These are phyloP conservation scores for Xylaria cubensis DNA, from an alignment of 495 filamentous ascomycete species.

Conservation along the genomic window DNA sequence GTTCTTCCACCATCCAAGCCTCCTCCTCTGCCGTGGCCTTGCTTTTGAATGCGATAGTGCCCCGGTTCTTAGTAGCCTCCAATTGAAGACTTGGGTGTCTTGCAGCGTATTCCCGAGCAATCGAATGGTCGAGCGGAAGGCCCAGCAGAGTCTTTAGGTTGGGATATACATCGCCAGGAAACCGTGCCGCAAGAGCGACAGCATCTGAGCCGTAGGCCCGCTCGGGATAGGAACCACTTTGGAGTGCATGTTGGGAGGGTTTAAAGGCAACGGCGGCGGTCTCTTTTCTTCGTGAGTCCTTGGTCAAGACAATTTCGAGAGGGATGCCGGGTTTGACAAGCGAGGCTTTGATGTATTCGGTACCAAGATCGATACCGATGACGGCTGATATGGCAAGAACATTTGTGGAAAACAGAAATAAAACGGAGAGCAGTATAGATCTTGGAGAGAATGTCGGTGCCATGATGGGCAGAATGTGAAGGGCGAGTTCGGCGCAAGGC, in stretches of 20 bases:
- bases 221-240: constrained; percentile 76
- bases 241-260: constrained; percentile 65
- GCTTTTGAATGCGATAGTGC: constrained; percentile 79
- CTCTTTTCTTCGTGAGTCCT: constrained; percentile 97
- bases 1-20: constrained; percentile 86
- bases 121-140: constrained; percentile 65
- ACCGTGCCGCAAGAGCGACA: constrained; percentile 81
- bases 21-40: constrained; percentile 65
- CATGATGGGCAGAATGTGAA: constrained; percentile 46
- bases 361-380: constrained; percentile 91
- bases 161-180: constrained; percentile 90
- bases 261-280: constrained; percentile 93
- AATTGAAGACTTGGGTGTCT: constrained; percentile 75
- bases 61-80: constrained; percentile 62
- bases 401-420: constrained; percentile 57
- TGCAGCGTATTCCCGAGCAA: constrained; percentile 69
- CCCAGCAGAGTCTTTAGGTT: constrained; percentile 91
- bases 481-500: constrained; percentile 36
- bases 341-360: constrained; percentile 95
- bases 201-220: constrained; percentile 92
- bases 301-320: constrained; percentile 97
- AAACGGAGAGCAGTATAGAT: constrained; percentile 50
- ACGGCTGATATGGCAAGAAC: constrained; percentile 70
- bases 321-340: constrained; percentile 98
- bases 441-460: constrained; percentile 51